Percentiles rank a stretch among this genome's conserved stretches.
Evolutionary conservation across 2,329 filamentous ascomycete species (phyloP).

Genomic region (Stemphylium lycopersici): DNA sequence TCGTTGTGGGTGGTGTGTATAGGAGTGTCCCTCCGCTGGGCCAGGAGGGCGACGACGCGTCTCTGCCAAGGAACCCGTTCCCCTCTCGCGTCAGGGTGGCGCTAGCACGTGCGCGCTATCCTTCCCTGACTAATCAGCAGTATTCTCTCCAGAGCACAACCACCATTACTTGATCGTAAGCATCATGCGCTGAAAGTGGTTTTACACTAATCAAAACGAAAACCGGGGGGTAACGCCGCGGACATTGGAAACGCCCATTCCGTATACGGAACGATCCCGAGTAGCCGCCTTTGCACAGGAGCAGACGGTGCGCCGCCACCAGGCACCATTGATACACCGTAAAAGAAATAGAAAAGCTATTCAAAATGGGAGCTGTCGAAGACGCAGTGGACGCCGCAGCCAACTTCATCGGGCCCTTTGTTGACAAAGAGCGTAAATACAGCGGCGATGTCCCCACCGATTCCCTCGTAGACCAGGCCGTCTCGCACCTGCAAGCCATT

Average conservation of each 20-base stretch:
- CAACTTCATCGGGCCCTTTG: constrained; percentile 40
- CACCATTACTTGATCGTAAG: neutral
- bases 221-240: too few species aligned
- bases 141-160: neutral
- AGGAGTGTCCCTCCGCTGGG: neutral
- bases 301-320: neutral
- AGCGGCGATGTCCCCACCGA: constrained; percentile 12
- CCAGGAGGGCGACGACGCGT: constrained; percentile 26
- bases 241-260: neutral
- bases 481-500: constrained; percentile 41
- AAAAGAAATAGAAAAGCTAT: neutral
- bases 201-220: neutral
- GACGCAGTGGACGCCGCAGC: constrained; percentile 43
- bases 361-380: constrained; percentile 38
- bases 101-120: constrained; percentile 4
- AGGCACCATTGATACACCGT: neutral
- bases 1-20: constrained; percentile 23
- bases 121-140: constrained; percentile 15
- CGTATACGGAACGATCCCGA: neutral
- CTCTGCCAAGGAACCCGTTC: constrained; percentile 4
- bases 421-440: constrained; percentile 25
- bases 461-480: constrained; percentile 35
- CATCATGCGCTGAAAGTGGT: neutral
- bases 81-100: neutral
- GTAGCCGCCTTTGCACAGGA: neutral